Base-by-base conservation (phyloP, 805 yeast genomes). In the Candida taoyuanica region DNA sequence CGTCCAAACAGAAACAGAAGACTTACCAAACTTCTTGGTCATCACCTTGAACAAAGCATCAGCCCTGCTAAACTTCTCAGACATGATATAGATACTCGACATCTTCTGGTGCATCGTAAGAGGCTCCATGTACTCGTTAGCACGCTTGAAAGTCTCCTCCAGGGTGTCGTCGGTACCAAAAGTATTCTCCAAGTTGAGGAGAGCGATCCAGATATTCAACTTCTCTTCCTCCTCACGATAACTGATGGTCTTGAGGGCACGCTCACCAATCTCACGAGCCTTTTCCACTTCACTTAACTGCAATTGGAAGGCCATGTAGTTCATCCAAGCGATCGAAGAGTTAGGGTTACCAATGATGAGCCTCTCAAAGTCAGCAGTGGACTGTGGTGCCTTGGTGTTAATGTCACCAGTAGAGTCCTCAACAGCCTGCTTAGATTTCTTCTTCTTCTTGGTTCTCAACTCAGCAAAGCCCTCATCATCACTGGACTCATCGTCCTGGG, bases 301-400 rank as follows among this genome's bases (percentile, higher is more conserved):
- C 47, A 93, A 71, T 63, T 89, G 96, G 82, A 91, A 93, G 4
- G 98, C 89, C 96, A 93, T 93, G 65, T 85, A 93, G 64, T 89
- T 86, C 85, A 93, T 91, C 98, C 98, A 93, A 40, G 87, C 64
- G 25, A 89, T 75, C 1, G 98, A 91, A 3, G 96, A 86, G 67
- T 86, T 83, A 33, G 98, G 97, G 58, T 84, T 84, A 59, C 97
- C 94, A 43, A 93, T 74, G 39, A 93, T 72, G 48, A 93, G 66
- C 55, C 98, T 78, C 65, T 93, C 99, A 54, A 88, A 93, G 61
- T 93, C 99, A 33, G 79, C 67, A 30, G 78, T 84, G 41, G 97
- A 87, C 63, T 91, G 94, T 27, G 98, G 98, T 13, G 89, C 85
- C 52, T 88, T 74, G 12, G 91, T 74, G 52, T 78, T 78, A 43